Conservation (phyloP, 257 asterid genomes). For the Datura wrightii region DNA sequence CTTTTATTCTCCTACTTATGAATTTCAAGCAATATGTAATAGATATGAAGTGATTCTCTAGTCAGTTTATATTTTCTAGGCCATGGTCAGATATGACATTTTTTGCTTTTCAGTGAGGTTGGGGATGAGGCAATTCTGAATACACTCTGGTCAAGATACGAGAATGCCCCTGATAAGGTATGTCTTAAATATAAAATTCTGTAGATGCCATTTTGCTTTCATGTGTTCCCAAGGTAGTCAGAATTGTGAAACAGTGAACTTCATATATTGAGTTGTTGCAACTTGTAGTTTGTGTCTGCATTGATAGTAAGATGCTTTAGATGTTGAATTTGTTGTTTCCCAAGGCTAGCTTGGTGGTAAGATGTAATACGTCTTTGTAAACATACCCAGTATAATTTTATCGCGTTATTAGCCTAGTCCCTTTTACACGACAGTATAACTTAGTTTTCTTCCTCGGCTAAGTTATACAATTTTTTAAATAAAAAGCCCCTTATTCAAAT, state of each 20-base stretch:
- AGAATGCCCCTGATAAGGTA: constrained; percentile 75
- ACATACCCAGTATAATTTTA: too few relatives aligned
- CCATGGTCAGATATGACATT: constrained; percentile 31
- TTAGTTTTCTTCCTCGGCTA: too few relatives aligned
- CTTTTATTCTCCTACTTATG: constrained; percentile 5
- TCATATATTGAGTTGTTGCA: constrained; percentile 18
- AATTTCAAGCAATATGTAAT: constrained; percentile 9
- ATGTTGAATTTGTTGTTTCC: neutral
- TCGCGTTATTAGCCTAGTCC: too few relatives aligned
- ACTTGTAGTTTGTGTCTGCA: neutral
- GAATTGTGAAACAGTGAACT: constrained; percentile 12
- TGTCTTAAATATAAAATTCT: constrained; percentile 8
- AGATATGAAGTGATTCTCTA: neutral
- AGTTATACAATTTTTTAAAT: too few relatives aligned
- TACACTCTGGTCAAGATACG: constrained; percentile 72
- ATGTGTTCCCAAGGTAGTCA: neutral
- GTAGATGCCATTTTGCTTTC: neutral
- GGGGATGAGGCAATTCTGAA: constrained; percentile 92
- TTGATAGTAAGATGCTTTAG: neutral
- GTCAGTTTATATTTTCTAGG: constrained; percentile 9
- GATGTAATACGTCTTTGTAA: too few relatives aligned
- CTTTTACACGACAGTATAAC: too few relatives aligned
- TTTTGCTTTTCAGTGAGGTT: constrained; percentile 63
- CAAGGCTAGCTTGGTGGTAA: neutral
- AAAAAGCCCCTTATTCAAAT: too few relatives aligned